Evolutionary conservation across 768 basidiomycete genomes (phyloP), one percentile per base, ranked within the genome.

Genomic region (Xerocomellus dryophilus): DNA sequence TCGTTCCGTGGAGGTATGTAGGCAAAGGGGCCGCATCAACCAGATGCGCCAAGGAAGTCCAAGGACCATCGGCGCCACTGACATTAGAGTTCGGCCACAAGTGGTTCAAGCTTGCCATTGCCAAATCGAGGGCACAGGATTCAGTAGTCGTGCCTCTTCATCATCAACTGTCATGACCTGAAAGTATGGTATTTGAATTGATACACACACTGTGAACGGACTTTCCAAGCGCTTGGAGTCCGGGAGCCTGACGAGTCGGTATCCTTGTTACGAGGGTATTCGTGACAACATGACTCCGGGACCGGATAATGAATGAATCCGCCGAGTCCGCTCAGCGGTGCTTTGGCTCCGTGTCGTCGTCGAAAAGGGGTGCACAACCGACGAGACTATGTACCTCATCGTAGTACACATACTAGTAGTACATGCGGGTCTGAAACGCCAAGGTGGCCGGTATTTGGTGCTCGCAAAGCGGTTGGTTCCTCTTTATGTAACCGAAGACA

Each of bases 361-460:
- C 18, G 34, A 36, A 42, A 23, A 7, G 25, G 10, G 23, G 25
- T 23, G 20, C 17, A 14, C 38, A 40, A 17, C 12, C 17, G 11
- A 15, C 25, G 43, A 51, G 23, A 20, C 8, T 6, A 27, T 43
- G 42, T 44, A 52, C 27, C 35, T 25, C 20, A 34, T 27, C 42
- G 8, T 9, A 14, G 14, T 34, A 5, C 15, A 10, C 35, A 36
- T 27, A n/a, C n/a, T n/a, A n/a, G n/a, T n/a, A n/a, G n/a, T n/a
- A 47, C 48, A 39, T 27, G 32, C 34, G 40, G 34, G 20, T 44
- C 57, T 53, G 57, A 53, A 58, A 59, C 50, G 38, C 50, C 36
- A 58, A 52, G 38, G 31, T 23, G 29, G 18, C 14, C 43, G 53
- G 41, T 21, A 18, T 34, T 14, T 21, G 43, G 34, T 27, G 17